Conservation (phyloP, 306 rosid genomes). For the Canavalia gladiata region DNA sequence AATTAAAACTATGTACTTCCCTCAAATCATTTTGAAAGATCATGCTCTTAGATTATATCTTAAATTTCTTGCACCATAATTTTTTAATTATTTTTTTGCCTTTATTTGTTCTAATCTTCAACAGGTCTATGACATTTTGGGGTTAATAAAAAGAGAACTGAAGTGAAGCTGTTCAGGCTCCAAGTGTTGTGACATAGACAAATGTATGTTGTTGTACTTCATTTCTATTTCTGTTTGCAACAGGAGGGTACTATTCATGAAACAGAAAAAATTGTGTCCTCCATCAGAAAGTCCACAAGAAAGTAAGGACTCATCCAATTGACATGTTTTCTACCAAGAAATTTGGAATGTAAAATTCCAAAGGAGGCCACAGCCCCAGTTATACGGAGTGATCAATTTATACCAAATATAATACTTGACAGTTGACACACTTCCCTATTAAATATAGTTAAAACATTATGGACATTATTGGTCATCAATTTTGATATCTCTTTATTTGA, state of each 20-base stretch:
- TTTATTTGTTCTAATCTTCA: constrained; percentile 16
- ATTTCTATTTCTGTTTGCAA: background rate
- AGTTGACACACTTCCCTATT: background rate
- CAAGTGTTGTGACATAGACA: background rate
- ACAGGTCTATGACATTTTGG: constrained; percentile 69
- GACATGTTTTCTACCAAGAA: too few relatives aligned
- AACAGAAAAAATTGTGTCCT: background rate
- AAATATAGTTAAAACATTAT: background rate
- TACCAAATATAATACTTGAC: background rate
- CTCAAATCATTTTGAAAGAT: background rate
- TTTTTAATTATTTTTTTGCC: background rate
- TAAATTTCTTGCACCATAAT: background rate
- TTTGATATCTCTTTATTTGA: background rate
- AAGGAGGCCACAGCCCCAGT: too few relatives aligned
- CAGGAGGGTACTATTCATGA: background rate
- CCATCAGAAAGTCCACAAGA: background rate
- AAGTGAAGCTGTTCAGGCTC: constrained; percentile 39
- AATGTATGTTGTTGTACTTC: background rate
- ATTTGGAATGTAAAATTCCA: background rate
- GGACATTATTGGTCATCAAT: background rate
- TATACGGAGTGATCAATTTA: background rate
- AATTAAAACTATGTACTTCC: background rate
- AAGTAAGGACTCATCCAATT: background rate
- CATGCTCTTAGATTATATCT: background rate
- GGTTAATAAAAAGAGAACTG: constrained; percentile 61